phyloP scores from a whole-genome alignment of 2,329 filamentous ascomycete genomes.

The Penicillium sclerotigenum region DNA sequence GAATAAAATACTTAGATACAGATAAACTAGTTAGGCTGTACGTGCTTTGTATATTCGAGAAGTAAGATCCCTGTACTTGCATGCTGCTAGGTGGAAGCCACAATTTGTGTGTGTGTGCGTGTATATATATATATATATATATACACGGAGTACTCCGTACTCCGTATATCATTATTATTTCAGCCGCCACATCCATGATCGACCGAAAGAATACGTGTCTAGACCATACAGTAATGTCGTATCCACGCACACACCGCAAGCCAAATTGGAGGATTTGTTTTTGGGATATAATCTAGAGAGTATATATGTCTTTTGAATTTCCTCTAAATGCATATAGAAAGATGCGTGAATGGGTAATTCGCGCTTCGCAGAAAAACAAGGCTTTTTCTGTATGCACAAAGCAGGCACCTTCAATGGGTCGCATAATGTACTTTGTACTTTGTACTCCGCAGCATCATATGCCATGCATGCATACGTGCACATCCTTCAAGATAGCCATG shows the following conservation, averaged over 20 bases:
- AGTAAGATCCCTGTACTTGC: conserved; percentile 2
- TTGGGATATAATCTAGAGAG: background rate
- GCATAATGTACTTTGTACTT: background rate
- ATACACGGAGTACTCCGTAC: too few relatives aligned
- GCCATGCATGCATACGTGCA: background rate
- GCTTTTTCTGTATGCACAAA: background rate
- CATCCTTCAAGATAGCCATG: background rate
- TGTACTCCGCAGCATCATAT: background rate
- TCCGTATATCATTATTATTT: background rate
- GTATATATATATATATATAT: too few relatives aligned
- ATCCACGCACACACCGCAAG: background rate
- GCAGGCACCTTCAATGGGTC: background rate
- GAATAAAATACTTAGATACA: background rate
- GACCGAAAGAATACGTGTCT: background rate
- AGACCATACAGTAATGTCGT: background rate
- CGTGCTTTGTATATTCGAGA: background rate
- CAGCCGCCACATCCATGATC: background rate
- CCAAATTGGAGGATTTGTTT: background rate
- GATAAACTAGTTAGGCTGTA: background rate
- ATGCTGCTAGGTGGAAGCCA: background rate
- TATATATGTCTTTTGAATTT: background rate
- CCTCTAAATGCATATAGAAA: background rate
- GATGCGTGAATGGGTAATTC: background rate
- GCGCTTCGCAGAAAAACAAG: background rate
- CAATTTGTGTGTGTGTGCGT: too few relatives aligned